A percentile compares a stretch with the other conserved stretches of the same genome.
phyloP scores from a whole-genome alignment of 257 asterid genomes.

The Solanum habrochaites region DNA sequence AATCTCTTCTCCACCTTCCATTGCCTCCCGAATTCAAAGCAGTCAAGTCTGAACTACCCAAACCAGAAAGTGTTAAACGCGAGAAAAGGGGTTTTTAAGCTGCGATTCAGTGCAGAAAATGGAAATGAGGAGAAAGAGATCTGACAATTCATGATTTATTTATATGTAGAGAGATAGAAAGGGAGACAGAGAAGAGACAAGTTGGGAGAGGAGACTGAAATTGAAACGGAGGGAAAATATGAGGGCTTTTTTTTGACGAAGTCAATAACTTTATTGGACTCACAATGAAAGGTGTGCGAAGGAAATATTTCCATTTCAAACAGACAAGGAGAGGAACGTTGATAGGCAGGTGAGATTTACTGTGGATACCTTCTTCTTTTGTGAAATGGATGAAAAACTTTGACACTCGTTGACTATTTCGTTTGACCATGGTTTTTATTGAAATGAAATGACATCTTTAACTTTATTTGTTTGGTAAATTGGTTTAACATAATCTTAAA shows the following conservation, averaged over 20 bases:
- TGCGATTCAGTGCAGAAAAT: neutral
- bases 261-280: neutral
- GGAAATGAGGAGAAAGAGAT: neutral
- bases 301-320: no score
- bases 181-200: neutral
- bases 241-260: neutral
- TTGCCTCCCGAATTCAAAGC: neutral
- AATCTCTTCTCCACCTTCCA: slow-evolving; percentile 28
- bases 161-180: neutral
- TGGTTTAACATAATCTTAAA: neutral
- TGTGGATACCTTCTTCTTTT: no score
- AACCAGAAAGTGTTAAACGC: neutral
- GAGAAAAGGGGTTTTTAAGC: neutral
- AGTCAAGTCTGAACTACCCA: neutral
- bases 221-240: neutral
- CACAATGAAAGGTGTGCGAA: neutral
- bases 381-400: neutral
- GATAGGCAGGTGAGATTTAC: no score
- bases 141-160: neutral
- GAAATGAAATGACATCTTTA: neutral
- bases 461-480: neutral
- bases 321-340: no score
- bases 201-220: neutral
- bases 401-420: neutral
- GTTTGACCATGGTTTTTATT: neutral